phyloP scores from a whole-genome alignment of 805 yeast species.

The Candida railenensis region DNA sequence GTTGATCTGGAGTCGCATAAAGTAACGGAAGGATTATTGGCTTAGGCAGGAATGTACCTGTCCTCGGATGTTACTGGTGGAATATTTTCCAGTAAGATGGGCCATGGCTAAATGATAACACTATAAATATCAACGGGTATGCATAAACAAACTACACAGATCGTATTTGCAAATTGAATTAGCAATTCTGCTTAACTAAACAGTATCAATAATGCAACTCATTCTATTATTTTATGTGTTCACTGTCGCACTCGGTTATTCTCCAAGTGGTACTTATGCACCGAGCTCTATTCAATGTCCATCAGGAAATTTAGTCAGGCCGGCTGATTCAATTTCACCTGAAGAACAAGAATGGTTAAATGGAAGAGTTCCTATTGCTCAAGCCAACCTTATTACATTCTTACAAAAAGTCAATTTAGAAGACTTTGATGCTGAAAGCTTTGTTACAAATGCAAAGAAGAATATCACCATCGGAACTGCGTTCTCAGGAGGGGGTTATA shows the following conservation, averaged over 20 bases:
- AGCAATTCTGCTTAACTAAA: neutral
- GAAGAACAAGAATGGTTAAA: constrained; percentile 55
- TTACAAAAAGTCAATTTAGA: constrained; percentile 44
- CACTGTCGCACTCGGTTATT: constrained; percentile 36
- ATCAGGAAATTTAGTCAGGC: constrained; percentile 36
- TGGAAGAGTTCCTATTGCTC: constrained; percentile 46
- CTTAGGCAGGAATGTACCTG: too few species aligned
- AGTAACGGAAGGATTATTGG: neutral
- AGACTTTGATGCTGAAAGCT: constrained; percentile 47
- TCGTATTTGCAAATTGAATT: too few species aligned
- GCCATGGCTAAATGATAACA: too few species aligned
- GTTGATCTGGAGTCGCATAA: neutral
- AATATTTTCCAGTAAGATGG: too few species aligned
- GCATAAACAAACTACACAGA: too few species aligned
- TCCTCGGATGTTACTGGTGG: too few species aligned
- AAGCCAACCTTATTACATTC: constrained; percentile 44
- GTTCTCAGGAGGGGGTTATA: constrained; percentile 38
- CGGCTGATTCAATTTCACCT: constrained; percentile 45
- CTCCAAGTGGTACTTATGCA: constrained; percentile 58
- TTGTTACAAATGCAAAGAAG: constrained; percentile 23
- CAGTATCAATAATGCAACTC: neutral
- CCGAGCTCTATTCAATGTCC: constrained; percentile 64
- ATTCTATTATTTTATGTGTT: constrained; percentile 15
- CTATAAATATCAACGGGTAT: too few species aligned
- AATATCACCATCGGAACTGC: constrained; percentile 35